Evolutionary conservation across 495 filamentous ascomycete genomes (phyloP), one percentile per base, ranked within the genome.

Genomic region (Jackrogersella multiformis): DNA sequence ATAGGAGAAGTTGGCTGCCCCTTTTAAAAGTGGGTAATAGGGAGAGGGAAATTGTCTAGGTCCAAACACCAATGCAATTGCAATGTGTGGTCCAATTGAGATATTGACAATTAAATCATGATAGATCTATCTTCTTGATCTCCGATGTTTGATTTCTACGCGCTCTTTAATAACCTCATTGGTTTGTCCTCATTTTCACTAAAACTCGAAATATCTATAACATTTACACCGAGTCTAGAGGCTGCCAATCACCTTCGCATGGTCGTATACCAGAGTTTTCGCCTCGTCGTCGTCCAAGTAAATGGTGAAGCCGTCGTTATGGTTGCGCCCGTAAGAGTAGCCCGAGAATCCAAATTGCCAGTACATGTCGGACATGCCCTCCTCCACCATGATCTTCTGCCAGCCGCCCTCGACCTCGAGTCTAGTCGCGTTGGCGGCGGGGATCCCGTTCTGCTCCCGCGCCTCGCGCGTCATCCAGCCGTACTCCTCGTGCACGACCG

Each of bases 401-500:
- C 86, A 89, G 0, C 79, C 74, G 1, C 72, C 74, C 61, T 85
- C 78, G 4, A 82, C 88, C 41, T 90, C 78, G 69, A 64, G 2
- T 3, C 55, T 32, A 5, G 54, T 57, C 13, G 41, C 24, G 9
- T 52, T 51, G 6, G 20, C 46, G 1, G 66, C 60, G 0, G 66
- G 49, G 26, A 69, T 61, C 2, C 66, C 66, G 23, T 69, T 69
- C 66, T 69, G 66, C 35, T 16, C 56, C 3, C 66, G 60, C 10
- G 38, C 66, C 36, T 64, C 66, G 4, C 61, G 41, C 9, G 56
- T 67, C 58, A 73, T 70, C 53, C 45, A 64, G 5, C 34, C 36
- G 24, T 65, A 90, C 66, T 90, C 88, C 67, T 91, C 88, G 5
- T 88, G 74, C 0, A 90, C 73, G 52, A 86, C 86, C 0, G 88